Conservation (phyloP, 768 basidiomycete genomes). For the Panaeolus papilionaceus region DNA sequence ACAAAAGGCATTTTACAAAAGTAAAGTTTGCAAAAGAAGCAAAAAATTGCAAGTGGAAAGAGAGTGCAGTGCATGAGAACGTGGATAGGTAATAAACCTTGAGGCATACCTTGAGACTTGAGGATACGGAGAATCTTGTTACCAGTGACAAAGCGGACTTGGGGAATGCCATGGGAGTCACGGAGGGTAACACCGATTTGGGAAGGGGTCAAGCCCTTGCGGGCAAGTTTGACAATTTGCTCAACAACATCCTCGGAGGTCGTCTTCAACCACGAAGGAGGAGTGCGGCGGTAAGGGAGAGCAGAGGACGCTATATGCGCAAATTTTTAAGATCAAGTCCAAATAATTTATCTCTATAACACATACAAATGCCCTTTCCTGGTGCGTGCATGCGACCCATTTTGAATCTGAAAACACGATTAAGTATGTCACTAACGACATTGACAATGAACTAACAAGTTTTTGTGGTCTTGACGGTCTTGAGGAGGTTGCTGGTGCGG, state of each 20-base stretch:
- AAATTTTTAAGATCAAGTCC: slow-evolving; percentile 4
- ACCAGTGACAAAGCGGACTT: slow-evolving; percentile 97
- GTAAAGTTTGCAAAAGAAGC: slow-evolving; percentile 23
- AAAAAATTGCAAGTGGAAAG: slow-evolving; percentile 24
- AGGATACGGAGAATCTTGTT: slow-evolving; percentile 99
- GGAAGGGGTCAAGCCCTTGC: slow-evolving; percentile 96
- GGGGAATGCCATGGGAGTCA: slow-evolving; percentile 97
- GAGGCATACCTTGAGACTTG: slow-evolving; percentile 84
- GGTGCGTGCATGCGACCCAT: slow-evolving; percentile 99
- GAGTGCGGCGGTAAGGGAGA: slow-evolving; percentile 94
- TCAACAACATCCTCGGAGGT: slow-evolving; percentile 95
- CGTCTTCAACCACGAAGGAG: slow-evolving; percentile 97
- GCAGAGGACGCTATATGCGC: slow-evolving; percentile 79
- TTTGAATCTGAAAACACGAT: slow-evolving; percentile 42
- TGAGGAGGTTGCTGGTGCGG: slow-evolving; percentile 51
- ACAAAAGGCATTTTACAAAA: slow-evolving; percentile 50
- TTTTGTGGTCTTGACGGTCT: slow-evolving; percentile 40
- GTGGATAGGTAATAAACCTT: background rate
- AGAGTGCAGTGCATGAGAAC: slow-evolving; percentile 35
- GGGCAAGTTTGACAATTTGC: slow-evolving; percentile 95
- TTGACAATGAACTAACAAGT: slow-evolving; percentile 30
- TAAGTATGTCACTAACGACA: slow-evolving; percentile 21
- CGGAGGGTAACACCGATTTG: slow-evolving; percentile 98
- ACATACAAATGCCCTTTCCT: slow-evolving; percentile 99
- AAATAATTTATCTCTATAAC: background rate